Percentiles rank a stretch among this genome's conserved stretches.
phyloP scores from a whole-genome alignment of 2,329 filamentous ascomycete species.

The Nigrospora osmanthi region DNA sequence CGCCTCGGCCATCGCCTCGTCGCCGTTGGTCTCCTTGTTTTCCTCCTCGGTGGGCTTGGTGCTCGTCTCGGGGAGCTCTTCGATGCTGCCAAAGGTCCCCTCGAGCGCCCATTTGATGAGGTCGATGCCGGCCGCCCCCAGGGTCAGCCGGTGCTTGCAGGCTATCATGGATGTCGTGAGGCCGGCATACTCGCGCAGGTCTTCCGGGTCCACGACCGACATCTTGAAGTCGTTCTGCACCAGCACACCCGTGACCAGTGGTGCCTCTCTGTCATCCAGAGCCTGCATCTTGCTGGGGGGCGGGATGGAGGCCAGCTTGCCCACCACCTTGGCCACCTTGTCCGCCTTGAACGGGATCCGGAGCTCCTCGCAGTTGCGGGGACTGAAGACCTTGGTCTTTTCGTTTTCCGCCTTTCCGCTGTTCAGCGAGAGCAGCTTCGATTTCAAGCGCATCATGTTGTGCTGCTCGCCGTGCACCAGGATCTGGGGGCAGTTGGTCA shows the following conservation, averaged over 20 bases:
- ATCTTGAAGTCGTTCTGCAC: constrained; percentile 98
- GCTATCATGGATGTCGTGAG: constrained; percentile 89
- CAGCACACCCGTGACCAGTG: constrained; percentile 78
- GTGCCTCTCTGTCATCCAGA: constrained; percentile 23
- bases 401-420: constrained; percentile 67
- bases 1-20: constrained; percentile 42
- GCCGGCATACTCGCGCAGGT: constrained; percentile 93
- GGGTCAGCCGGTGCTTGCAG: constrained; percentile 82
- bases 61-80: constrained; percentile 52
- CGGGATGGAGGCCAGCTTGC: constrained; percentile 76
- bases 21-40: constrained; percentile 24
- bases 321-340: constrained; percentile 93
- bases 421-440: constrained; percentile 88
- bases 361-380: constrained; percentile 90
- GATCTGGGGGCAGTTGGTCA: constrained; percentile 50
- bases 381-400: constrained; percentile 88
- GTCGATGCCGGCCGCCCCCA: constrained; percentile 83
- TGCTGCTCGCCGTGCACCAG: constrained; percentile 95
- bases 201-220: constrained; percentile 92
- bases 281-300: constrained; percentile 44
- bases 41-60: constrained; percentile 28
- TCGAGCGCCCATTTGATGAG: constrained; percentile 91
- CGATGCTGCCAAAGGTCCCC: constrained; percentile 84
- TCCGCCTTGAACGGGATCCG: constrained; percentile 92
- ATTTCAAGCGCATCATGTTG: constrained; percentile 96